Evolutionary conservation across 208 protist genomes (phyloP).

Genomic region (Endotrypanum monterogeii): DNA sequence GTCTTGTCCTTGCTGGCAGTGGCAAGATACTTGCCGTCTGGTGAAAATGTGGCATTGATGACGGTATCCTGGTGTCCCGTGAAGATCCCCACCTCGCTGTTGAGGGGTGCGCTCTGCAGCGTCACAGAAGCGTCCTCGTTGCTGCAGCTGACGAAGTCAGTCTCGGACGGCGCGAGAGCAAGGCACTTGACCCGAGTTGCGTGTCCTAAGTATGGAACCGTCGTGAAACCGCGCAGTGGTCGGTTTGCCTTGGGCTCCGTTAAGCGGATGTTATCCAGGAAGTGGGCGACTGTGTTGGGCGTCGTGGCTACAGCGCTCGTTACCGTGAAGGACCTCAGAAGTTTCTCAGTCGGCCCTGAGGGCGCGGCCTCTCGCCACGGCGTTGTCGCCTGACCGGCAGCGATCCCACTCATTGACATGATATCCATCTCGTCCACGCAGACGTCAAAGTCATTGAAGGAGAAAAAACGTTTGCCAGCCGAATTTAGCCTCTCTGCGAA

Average conservation of each 20-base stretch:
- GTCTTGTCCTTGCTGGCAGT: constrained; percentile 89
- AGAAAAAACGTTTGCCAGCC: constrained; percentile 42
- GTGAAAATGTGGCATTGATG: constrained; percentile 78
- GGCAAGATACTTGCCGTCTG: constrained; percentile 88
- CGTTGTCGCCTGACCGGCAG: neutral
- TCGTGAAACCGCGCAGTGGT: constrained; percentile 39
- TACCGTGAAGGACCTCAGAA: constrained; percentile 26
- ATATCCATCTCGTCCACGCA: constrained; percentile 85
- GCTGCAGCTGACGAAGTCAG: constrained; percentile 81
- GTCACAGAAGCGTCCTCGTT: constrained; percentile 83
- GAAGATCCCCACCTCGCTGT: constrained; percentile 82
- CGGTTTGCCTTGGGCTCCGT: constrained; percentile 17
- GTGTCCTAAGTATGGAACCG: constrained; percentile 60
- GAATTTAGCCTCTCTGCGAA: constrained; percentile 16
- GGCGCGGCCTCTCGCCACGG: constrained; percentile 5
- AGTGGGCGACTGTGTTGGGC: constrained; percentile 40
- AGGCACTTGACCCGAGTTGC: constrained; percentile 86
- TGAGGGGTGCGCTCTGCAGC: constrained; percentile 50
- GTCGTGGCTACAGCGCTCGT: constrained; percentile 31
- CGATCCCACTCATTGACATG: constrained; percentile 16
- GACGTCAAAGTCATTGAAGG: constrained; percentile 86
- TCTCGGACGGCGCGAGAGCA: constrained; percentile 65
- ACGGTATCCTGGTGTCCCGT: constrained; percentile 86
- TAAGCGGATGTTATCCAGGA: constrained; percentile 10
- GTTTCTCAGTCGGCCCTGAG: neutral